These are phyloP conservation scores for Penicillium sp. DNA, from an alignment of 2,329 filamentous ascomycete genomes.

Conservation along the genomic window DNA sequence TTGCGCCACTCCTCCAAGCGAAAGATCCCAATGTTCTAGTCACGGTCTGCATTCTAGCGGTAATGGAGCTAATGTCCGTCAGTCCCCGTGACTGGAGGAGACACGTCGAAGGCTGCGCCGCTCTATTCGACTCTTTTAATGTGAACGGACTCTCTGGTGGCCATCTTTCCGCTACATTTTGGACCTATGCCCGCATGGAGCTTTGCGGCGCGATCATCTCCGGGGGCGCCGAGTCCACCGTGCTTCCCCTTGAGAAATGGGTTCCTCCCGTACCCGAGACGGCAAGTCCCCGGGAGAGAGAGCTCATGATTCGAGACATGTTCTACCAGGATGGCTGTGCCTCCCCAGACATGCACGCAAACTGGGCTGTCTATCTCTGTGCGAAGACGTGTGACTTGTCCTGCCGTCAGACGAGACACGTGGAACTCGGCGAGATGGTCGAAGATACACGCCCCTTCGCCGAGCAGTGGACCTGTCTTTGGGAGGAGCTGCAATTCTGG, in stretches of 20 bases:
- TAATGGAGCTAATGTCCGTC: constrained; percentile 55
- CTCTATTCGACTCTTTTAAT: constrained; percentile 52
- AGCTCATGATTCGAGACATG: constrained; percentile 21
- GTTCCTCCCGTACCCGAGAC: constrained; percentile 37
- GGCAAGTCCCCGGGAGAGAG: constrained; percentile 35
- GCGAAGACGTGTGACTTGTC: constrained; percentile 55
- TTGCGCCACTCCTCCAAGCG: constrained; percentile 51
- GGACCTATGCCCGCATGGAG: constrained; percentile 60
- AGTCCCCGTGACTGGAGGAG: constrained; percentile 53
- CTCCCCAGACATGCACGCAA: constrained; percentile 58
- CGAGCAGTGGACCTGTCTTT: constrained; percentile 50
- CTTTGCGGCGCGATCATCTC: constrained; percentile 58
- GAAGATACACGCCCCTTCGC: constrained; percentile 45
- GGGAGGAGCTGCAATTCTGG: constrained; percentile 55
- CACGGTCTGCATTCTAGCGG: constrained; percentile 55
- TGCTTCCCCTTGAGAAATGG: constrained; percentile 54
- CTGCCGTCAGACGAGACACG: constrained; percentile 49
- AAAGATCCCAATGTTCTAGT: constrained; percentile 54
- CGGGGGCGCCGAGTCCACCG: constrained; percentile 49
- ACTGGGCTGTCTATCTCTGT: constrained; percentile 60
- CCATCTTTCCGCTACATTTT: constrained; percentile 56
- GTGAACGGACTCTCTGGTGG: constrained; percentile 55
- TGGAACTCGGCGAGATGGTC: constrained; percentile 50
- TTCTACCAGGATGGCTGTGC: constrained; percentile 23
- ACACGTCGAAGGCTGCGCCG: constrained; percentile 58